Evolutionary conservation across 768 basidiomycete species (phyloP), one percentile per base, ranked within the genome.

Genomic region (Boletus patriciae): DNA sequence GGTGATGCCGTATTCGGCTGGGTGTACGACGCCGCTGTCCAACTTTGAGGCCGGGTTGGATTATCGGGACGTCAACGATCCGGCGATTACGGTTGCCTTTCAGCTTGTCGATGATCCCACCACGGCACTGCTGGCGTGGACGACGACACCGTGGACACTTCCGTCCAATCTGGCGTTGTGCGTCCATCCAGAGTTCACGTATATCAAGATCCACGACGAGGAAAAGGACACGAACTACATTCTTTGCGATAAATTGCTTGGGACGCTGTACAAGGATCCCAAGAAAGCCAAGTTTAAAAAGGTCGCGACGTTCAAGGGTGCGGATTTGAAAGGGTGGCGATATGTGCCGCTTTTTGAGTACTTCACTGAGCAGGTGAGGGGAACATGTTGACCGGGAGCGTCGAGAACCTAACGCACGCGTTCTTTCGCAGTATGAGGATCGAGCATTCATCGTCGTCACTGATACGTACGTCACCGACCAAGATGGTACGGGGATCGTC

Each of bases 1-100:
- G 56, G 97, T 99, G 60, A 97, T 99, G 94, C 97, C 97, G 3
- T 99, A 99, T 72, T 97, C 97, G 12, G 94, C 92, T 0, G 97
- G 93, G 12, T 90, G 90, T 67, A 94, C 94, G 1, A 99, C 97
- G 0, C 96, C 97, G 31, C 75, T 99, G 54, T 96, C 94, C 46
- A 98, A 99, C 73, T 98, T 99, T 64, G 97, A 99, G 75, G 94
- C 96, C 13, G 92, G 93, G 31, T 80, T 85, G 74, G 87, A 90
- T 59, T 98, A 97, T 73, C 83, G 87, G 69, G 94, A 98, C 72
- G 89, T 97, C 47, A 89, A 83, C 66, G 97, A 99, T 77, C 97
- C 97, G 44, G 90, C 94, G 45, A 92, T 99, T 6, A 97, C 94
- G 19, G 85, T 99, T 50, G 75, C 93, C 1, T 99, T 99, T 77